Evolutionary conservation across 192 early-diverging fungal species (phyloP), one percentile per base, ranked within the genome.

Genomic region (Umbelopsis ramanniana): DNA sequence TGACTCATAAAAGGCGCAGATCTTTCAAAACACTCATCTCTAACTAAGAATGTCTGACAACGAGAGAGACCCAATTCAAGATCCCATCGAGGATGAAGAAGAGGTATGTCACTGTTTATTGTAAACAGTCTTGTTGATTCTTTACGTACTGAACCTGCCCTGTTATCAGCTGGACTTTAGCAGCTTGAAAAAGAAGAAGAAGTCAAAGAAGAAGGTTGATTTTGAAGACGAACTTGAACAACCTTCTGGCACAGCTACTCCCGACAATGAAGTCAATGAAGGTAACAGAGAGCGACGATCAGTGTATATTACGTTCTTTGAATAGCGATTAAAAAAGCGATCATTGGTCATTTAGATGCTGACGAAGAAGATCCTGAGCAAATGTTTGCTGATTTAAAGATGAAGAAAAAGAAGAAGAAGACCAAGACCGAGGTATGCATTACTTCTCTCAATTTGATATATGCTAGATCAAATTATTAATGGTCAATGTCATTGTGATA

Each of bases 321-420:
- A n/a, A 50, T 1, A n/a, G 17, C n/a, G 19, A 10, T 19, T 33
- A 24, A 55, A n/a, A 33, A 46, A 17, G 8, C n/a, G n/a, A 47
- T 29, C 9, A 52, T 19, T 33, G 46, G 26, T 15, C 15, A 19
- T 43, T n/a, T 17, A 35, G 72, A 76, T 45, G 74, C 60, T 26
- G 81, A 75, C 35, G 89, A 86, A 52, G 85, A 82, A 33, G 89
- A 90, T 70, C 83, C 85, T 68, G 80, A 84, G 52, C 83, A 86
- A 54, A 87, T 90, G 83, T 93, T 94, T 82, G 91, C 83, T 57
- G 91, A 92, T 72, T 85, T 92, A 83, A 95, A 95, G 76, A 94
- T 95, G 88, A 94, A 94, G 77, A 94, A 94, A 84, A 93, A 94
- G 80, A 92, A 93, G 86, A 79, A 82, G 76, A 90, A 90, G 77